A percentile compares a stretch with the other conserved stretches of the same genome.
These are phyloP conservation scores for Hypoxylon rickii DNA, from an alignment of 495 filamentous ascomycete species.

Conservation along the genomic window DNA sequence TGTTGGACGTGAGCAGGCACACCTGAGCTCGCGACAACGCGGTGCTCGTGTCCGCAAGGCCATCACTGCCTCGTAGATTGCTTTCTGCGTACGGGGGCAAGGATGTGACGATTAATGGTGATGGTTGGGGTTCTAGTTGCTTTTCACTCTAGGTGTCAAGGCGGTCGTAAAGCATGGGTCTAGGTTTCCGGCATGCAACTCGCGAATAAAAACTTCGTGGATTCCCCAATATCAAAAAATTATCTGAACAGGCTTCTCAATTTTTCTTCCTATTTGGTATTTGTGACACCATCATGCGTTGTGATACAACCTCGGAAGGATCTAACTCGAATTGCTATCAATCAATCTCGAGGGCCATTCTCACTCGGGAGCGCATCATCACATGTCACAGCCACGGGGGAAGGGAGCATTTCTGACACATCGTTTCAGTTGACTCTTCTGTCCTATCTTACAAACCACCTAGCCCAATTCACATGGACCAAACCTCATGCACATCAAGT, in stretches of 20 bases:
- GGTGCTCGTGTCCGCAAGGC: conserved; percentile 75
- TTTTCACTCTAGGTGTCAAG: conserved; percentile 46
- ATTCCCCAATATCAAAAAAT: conserved; percentile 40
- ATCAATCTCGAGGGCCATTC: too few relatives aligned
- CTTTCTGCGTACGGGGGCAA: conserved; percentile 4
- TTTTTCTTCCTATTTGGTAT: neutral
- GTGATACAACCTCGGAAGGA: too few relatives aligned
- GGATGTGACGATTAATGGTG: conserved; percentile 36
- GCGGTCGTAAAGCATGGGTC: conserved; percentile 46
- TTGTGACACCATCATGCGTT: too few relatives aligned
- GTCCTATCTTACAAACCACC: too few relatives aligned
- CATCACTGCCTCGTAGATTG: conserved; percentile 74
- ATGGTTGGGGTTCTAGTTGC: conserved; percentile 38
- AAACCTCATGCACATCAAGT: too few relatives aligned
- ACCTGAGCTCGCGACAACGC: conserved; percentile 86
- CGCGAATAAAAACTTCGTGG: conserved; percentile 42
- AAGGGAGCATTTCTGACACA: too few relatives aligned
- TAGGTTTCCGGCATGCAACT: conserved; percentile 46
- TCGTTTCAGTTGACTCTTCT: too few relatives aligned
- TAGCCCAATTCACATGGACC: too few relatives aligned
- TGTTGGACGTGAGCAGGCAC: conserved; percentile 61
- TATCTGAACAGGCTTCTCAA: conserved; percentile 21
- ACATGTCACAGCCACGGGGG: too few relatives aligned
- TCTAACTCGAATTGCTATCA: too few relatives aligned
- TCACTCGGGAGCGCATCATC: too few relatives aligned